phyloP scores from a whole-genome alignment of 164 flowering plant genomes.

The Annona squamosa region DNA sequence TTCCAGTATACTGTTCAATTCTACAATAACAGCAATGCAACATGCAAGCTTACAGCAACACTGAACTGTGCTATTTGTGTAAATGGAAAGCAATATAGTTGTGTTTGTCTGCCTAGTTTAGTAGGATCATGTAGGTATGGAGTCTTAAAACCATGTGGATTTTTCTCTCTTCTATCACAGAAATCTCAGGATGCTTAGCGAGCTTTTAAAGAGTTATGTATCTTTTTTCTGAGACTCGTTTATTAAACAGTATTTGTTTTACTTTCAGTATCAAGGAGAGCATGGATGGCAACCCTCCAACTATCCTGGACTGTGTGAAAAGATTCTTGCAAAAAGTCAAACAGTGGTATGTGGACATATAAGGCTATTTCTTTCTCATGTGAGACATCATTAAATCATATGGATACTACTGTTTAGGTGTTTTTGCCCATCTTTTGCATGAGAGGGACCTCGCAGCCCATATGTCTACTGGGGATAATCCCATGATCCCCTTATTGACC shows the following conservation, averaged over 20 bases:
- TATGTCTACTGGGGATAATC: no score
- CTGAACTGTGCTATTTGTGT: background rate
- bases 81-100: background rate
- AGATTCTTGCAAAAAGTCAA: slow-evolving; percentile 86
- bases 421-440: background rate
- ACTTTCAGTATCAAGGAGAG: slow-evolving; percentile 84
- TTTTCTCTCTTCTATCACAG: background rate
- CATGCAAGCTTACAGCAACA: background rate
- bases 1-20: no score
- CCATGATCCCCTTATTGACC: background rate
- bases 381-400: background rate
- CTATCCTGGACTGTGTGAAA: slow-evolving; percentile 87
- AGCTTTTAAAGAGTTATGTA: no score
- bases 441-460: background rate
- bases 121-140: background rate
- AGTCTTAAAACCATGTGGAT: background rate
- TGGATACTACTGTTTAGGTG: background rate
- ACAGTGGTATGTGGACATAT: slow-evolving; percentile 68
- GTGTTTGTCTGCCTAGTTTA: background rate
- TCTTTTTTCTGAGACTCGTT: background rate
- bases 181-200: background rate
- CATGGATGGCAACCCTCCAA: slow-evolving; percentile 83
- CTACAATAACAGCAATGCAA: no score
- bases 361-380: background rate
- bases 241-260: slow-evolving; percentile 2